Evolutionary conservation across 345 rosid species (phyloP), one percentile per base, ranked within the genome.

Genomic region (Citrus maxima): DNA sequence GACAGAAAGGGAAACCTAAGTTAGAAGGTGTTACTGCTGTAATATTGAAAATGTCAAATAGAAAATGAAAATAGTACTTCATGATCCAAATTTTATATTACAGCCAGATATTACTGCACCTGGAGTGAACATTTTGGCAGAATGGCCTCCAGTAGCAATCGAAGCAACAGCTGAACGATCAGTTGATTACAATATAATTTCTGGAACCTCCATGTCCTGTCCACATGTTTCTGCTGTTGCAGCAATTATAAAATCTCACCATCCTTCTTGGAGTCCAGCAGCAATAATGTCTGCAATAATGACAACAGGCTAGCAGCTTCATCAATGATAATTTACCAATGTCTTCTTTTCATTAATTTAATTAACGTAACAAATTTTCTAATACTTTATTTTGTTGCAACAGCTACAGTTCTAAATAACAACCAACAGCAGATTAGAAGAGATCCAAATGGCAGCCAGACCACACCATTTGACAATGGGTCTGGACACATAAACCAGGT

Each of bases 391-490:
- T 75, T 70, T 77, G 14, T 59, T 40, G 7, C 59, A 77, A 42
- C 88, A 87, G 88, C 86, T 69, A 82, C 80, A 32, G 67, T 79
- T 42, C 70, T 78, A 14, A 91, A 86, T 72, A 82, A 86, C 80
- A 78, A 82, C 40, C 18, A 51, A 51, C 62, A 77, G 65, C 42
- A 46, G 54, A 85, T 87, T 12, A 56, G 68, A 65, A 82, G 87
- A 82, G 72, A 85, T 51, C 89, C 93, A 55, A 77, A 83, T 40
- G 85, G 84, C 72, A 78, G 74, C 5, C 54, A 76, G 74, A 69
- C 85, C 27, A 85, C 85, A 9, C 89, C 92, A 76, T 87, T 90
- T 62, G 88, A 88, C 87, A 82, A 86, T 4, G 90, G 93, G 80
- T 88, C 93, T 0, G 84, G 93, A 70, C 90, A 88, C 37, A 73